These are phyloP conservation scores for Buxus sempervirens DNA, from an alignment of 164 flowering plant species.

Conservation along the genomic window DNA sequence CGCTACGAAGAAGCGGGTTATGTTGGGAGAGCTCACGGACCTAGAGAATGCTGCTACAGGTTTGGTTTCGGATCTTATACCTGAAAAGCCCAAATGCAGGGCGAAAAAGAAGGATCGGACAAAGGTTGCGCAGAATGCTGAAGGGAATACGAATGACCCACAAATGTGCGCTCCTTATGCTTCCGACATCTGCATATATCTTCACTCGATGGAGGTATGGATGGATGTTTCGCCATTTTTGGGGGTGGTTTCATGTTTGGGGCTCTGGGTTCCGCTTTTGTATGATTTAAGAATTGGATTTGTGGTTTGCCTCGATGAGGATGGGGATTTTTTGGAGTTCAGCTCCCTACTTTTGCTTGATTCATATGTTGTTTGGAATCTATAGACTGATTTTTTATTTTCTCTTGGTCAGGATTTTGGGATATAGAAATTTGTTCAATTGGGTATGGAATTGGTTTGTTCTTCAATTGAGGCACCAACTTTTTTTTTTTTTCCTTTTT, in stretches of 20 bases:
- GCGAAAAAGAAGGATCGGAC: slow-evolving; percentile 10
- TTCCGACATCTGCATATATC: too few relatives aligned
- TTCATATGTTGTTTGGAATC: too few relatives aligned
- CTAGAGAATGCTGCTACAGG: slow-evolving; percentile 1
- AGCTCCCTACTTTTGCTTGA: too few relatives aligned
- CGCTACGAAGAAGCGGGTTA: slow-evolving; percentile 35
- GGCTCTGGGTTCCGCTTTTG: neutral
- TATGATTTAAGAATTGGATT: neutral
- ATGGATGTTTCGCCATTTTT: too few relatives aligned
- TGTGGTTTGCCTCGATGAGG: neutral
- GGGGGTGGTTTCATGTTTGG: neutral
- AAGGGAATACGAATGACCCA: slow-evolving; percentile 19
- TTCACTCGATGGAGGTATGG: too few relatives aligned
- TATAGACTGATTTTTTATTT: too few relatives aligned
- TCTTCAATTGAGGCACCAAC: neutral
- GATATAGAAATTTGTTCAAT: too few relatives aligned
- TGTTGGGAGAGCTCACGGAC: slow-evolving; percentile 50
- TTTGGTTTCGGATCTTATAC: slow-evolving; percentile 5
- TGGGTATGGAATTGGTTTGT: too few relatives aligned
- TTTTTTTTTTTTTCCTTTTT: slow-evolving; percentile 7
- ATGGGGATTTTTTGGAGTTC: too few relatives aligned
- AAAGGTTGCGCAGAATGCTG: neutral
- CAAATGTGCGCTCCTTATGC: too few relatives aligned
- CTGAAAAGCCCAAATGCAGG: slow-evolving; percentile 16
- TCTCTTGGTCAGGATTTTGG: too few relatives aligned